Base-by-base conservation (phyloP, 768 basidiomycete genomes). In the Tricholoma furcatifolium region DNA sequence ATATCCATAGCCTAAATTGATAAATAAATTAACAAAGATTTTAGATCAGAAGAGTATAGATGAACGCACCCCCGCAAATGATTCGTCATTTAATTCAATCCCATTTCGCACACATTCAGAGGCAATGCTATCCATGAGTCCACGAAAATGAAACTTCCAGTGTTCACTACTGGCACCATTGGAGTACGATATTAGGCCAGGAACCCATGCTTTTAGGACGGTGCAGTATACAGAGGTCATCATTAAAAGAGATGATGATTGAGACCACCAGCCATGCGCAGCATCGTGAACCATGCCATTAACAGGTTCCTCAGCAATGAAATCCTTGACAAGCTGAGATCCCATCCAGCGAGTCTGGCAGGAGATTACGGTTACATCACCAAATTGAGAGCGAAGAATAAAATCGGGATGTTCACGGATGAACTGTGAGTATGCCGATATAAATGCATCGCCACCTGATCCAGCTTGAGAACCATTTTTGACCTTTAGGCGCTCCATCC, bases 221-320 rank as follows among this genome's bases (percentile, higher is more conserved):
- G 52, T 59, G 14, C 60, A 69, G 44, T 68, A 72, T 0, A 57
- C 53, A 0, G 69, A 73, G 2, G 59, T 62, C 11, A 71, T 57
- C 51, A 74, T 68, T 15, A 73, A 65, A 1, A 72, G 48, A 6
- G 55, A 52, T 14, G 64, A 67, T 2, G 55, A 51, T 4, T 65
- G 60, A n/a, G 34, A 45, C 65, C 68, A 74, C 50, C 55, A 74
- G 10, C 67, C 65, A 57, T 74, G 71, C 9, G 70, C 69, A 0
- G 65, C 72, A 60, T 73, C 70, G 20, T 64, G 68, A 23, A 73
- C 64, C 17, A 68, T 45, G 0, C 73, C 72, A 58, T 73, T 71
- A 17, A 72, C 51, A 3, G 71, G 48, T 2, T 32, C 55, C 36
- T 47, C 20, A 2, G 46, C 15, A 1, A 8, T 21, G 6, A 41